Evolutionary conservation across 169 alveolate genomes (phyloP), one percentile per base, ranked within the genome.

Genomic region (Cryptosporidium canis): DNA sequence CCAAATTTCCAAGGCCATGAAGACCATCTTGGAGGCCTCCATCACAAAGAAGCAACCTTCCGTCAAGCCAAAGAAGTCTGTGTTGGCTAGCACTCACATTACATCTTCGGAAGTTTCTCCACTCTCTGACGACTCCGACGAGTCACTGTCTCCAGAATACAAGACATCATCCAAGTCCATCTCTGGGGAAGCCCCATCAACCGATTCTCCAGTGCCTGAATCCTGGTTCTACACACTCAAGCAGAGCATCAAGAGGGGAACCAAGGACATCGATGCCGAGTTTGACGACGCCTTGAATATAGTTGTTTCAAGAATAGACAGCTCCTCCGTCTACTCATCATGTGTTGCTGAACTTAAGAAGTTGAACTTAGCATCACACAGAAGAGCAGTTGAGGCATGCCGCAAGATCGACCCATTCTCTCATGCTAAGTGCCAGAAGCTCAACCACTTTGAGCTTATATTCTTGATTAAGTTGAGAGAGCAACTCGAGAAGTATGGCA

Each of bases 381-480:
- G 56, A 77, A 77, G 39, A 77, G 41, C 58, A 11, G 1, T 47
- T 56, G 70, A 31, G 18, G 72, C 72, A n/a, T 77, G 87, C 44
- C 61, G 72, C 47, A 77, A 77, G 87, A 77, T 77, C 12, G 87
- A 77, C 58, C 87, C 87, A 43, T 77, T 77, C 47, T 77, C 87
- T n/a, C 16, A 58, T 29, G 51, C 1, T 12, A 61, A 41, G 31
- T 77, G 87, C 24, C 87, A 77, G 72, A 77, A 61, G 55, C 64
- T 77, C 24, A 77, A 63, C 35, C 70, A 58, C 43, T 77, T 77
- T 39, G 87, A 77, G 3, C 72, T 77, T 21, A 4, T 39, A 31
- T 14, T 14, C 14, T 6, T 77, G 27, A 77, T 77, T 16, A 77
- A 61, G 6, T 7, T 77, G 29, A 55, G 66, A 37, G 72, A 77